Conservation (phyloP, 371 early-diverging fungal species). For the Nematocida sp. region DNA sequence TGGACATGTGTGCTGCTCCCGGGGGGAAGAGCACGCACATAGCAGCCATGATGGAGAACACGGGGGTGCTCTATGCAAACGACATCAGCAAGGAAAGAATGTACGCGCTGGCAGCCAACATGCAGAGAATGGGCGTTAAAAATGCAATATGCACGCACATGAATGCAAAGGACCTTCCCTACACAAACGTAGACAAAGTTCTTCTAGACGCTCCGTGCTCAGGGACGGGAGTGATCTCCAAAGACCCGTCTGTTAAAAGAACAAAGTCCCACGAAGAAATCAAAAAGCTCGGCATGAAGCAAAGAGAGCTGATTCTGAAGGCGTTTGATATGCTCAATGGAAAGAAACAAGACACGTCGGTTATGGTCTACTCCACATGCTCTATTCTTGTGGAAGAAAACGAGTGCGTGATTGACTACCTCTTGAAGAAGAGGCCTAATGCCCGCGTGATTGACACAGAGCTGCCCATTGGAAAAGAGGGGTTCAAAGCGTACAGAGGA, state of each 20-base stretch:
- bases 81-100: slow-evolving; percentile 86
- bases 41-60: slow-evolving; percentile 89
- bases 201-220: slow-evolving; percentile 95
- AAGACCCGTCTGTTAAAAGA: slow-evolving; percentile 85
- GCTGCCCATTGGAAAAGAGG: slow-evolving; percentile 57
- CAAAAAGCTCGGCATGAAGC: slow-evolving; percentile 75
- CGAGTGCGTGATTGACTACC: slow-evolving; percentile 92
- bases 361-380: slow-evolving; percentile 96
- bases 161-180: slow-evolving; percentile 87
- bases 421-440: slow-evolving; percentile 80
- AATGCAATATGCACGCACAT: slow-evolving; percentile 89
- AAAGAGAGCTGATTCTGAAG: slow-evolving; percentile 83
- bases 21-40: slow-evolving; percentile 79
- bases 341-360: slow-evolving; percentile 70
- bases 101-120: slow-evolving; percentile 79
- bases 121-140: slow-evolving; percentile 82
- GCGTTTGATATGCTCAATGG: slow-evolving; percentile 95
- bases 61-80: slow-evolving; percentile 89
- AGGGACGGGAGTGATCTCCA: slow-evolving; percentile 96
- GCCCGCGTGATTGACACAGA: slow-evolving; percentile 81
- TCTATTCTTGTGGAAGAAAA: slow-evolving; percentile 95
- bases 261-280: slow-evolving; percentile 82
- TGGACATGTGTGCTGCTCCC: slow-evolving; percentile 98
- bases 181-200: slow-evolving; percentile 85
- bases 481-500: slow-evolving; percentile 61